A percentile compares a stretch with the other conserved stretches of the same genome.
Conservation (phyloP, 2,329 filamentous ascomycete genomes). For the Aspergillus quadricinctus region DNA sequence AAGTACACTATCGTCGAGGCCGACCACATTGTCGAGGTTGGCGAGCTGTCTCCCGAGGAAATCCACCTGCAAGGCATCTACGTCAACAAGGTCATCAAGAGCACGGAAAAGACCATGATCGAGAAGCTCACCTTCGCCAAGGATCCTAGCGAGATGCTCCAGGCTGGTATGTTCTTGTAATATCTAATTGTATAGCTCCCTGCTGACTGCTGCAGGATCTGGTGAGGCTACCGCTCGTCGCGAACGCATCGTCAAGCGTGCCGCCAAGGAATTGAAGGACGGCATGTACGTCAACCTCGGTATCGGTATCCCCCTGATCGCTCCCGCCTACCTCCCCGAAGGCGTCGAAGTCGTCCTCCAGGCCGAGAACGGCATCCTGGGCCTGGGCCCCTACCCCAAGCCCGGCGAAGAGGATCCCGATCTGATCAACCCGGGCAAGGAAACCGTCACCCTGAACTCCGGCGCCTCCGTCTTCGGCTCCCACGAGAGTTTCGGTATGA, state of each 20-base stretch:
- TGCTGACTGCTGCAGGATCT: conserved; percentile 14
- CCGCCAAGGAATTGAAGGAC: conserved; percentile 76
- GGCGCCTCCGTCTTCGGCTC: conserved; percentile 75
- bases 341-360: conserved; percentile 74
- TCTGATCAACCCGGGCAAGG: conserved; percentile 82
- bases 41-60: conserved; percentile 66
- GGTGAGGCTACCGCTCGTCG: conserved; percentile 67
- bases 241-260: conserved; percentile 74
- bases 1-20: conserved; percentile 77
- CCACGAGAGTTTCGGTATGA: conserved; percentile 82
- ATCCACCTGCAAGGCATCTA: conserved; percentile 82
- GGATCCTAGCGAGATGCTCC: conserved; percentile 50
- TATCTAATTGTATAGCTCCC: not conserved
- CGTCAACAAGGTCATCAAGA: conserved; percentile 74
- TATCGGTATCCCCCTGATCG: conserved; percentile 79
- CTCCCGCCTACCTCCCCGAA: conserved; percentile 67
- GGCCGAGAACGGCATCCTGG: conserved; percentile 80
- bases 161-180: conserved; percentile 47
- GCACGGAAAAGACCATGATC: conserved; percentile 66
- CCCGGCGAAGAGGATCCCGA: conserved; percentile 68
- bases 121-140: conserved; percentile 77
- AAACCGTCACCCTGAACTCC: conserved; percentile 73
- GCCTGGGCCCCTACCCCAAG: conserved; percentile 73
- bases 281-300: conserved; percentile 89
- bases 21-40: conserved; percentile 74